Conservation (phyloP, 2,329 filamentous ascomycete species). For the Madurella fahalii region DNA sequence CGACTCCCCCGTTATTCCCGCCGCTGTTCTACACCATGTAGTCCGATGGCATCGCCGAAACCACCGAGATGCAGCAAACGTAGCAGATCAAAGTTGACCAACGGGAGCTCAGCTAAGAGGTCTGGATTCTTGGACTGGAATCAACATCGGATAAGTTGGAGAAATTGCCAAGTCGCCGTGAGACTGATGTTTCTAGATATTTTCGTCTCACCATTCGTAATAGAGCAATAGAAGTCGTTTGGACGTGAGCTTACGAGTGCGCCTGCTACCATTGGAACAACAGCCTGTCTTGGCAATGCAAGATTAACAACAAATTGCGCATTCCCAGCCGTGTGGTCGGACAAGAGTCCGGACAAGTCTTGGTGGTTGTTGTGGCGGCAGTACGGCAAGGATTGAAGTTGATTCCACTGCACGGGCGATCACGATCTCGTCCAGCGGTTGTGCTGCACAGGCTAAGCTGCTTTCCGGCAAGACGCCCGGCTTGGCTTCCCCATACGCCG, state of each 20-base stretch:
- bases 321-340: background rate
- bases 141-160: background rate
- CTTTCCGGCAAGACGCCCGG: constrained; percentile 7
- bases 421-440: background rate
- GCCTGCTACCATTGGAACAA: background rate
- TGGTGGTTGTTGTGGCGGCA: background rate
- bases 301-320: background rate
- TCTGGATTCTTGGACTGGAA: background rate
- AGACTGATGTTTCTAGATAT: constrained; percentile 6
- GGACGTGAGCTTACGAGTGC: constrained; percentile 3
- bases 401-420: background rate
- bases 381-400: background rate
- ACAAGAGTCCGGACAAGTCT: background rate
- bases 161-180: constrained; percentile 3
- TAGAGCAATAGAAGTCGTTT: background rate
- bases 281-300: constrained; percentile 4
- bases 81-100: too few relatives aligned
- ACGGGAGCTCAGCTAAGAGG: too few relatives aligned
- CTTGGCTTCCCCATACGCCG: constrained; percentile 7
- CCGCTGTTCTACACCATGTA: too few relatives aligned
- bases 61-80: too few relatives aligned
- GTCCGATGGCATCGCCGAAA: too few relatives aligned
- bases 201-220: background rate
- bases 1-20: too few relatives aligned
- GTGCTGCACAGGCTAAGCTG: background rate